Evolutionary conservation across 2,329 filamentous ascomycete species (phyloP).

Genomic region (Xylariaceae sp.): DNA sequence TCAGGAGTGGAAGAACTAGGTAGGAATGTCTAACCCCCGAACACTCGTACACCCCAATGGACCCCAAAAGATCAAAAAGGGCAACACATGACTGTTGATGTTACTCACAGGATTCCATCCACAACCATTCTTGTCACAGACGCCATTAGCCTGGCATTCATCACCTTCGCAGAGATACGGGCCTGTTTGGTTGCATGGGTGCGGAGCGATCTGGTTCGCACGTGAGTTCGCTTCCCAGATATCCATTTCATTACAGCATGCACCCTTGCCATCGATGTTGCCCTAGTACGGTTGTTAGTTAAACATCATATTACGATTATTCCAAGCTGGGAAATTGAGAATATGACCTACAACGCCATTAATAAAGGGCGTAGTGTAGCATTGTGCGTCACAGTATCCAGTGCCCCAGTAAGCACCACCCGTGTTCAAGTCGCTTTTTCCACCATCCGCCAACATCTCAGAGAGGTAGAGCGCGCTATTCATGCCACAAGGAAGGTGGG

Average conservation of each 20-base stretch:
- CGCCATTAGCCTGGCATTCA: conserved; percentile 35
- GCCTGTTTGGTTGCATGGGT: conserved; percentile 40
- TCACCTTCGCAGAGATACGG: conserved; percentile 37
- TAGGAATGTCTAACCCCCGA: too few relatives aligned
- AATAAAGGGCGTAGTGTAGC: conserved; percentile 41
- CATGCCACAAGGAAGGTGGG: conserved; percentile 62
- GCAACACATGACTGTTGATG: too few relatives aligned
- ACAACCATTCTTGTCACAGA: conserved; percentile 42
- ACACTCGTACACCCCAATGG: too few relatives aligned
- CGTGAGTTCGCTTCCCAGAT: conserved; percentile 44
- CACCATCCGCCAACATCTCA: conserved; percentile 62
- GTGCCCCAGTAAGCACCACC: conserved; percentile 43
- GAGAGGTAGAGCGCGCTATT: conserved; percentile 66
- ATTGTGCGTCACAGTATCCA: conserved; percentile 44
- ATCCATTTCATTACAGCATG: conserved; percentile 45
- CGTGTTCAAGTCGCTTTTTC: conserved; percentile 47
- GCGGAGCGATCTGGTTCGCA: conserved; percentile 40
- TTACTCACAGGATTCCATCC: conserved; percentile 37
- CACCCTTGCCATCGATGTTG: conserved; percentile 38
- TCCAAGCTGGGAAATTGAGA: background rate
- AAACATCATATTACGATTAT: background rate
- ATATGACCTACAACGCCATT: conserved; percentile 40
- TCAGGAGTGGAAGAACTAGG: too few relatives aligned
- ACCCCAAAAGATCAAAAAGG: too few relatives aligned
- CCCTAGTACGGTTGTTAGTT: conserved; percentile 30